A percentile compares a stretch with the other conserved stretches of the same genome.
phyloP scores from a whole-genome alignment of 148 eudicot species.

The Arctostaphylos glauca region DNA sequence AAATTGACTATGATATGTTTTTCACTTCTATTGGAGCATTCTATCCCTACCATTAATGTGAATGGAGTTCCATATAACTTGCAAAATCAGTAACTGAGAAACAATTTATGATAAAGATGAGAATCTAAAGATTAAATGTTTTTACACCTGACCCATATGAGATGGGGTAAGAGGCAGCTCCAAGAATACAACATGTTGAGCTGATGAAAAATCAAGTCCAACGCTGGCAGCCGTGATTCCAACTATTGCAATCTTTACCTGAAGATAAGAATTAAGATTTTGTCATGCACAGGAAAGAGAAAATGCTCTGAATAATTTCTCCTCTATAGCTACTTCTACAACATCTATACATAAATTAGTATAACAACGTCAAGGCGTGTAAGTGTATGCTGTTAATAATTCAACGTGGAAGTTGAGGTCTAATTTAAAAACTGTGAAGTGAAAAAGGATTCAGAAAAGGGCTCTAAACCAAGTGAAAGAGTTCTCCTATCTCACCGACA shows the following conservation, averaged over 20 bases:
- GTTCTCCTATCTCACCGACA: neutral
- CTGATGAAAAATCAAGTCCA: slow-evolving; percentile 82
- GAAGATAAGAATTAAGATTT: slow-evolving; percentile 14
- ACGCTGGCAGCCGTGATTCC: slow-evolving; percentile 84
- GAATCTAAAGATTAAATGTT: neutral
- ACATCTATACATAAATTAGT: neutral
- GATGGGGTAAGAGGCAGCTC: slow-evolving; percentile 79
- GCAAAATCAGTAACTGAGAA: neutral
- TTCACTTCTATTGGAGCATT: neutral
- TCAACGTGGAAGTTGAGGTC: no score
- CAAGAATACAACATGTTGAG: slow-evolving; percentile 82
- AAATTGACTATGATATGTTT: neutral
- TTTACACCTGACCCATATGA: slow-evolving; percentile 61
- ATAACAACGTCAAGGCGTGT: no score
- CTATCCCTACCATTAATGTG: neutral
- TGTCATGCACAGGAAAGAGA: slow-evolving; percentile 1
- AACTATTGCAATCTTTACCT: slow-evolving; percentile 91
- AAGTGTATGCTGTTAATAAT: no score
- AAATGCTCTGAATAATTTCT: neutral
- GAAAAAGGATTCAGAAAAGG: neutral
- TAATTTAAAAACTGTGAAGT: neutral
- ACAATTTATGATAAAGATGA: neutral
- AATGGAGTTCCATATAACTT: neutral
- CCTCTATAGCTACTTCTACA: neutral
- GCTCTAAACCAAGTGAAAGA: neutral